A percentile compares a stretch with the other conserved stretches of the same genome.
phyloP scores from a whole-genome alignment of 495 filamentous ascomycete species.

The Aspergillus ostianus region DNA sequence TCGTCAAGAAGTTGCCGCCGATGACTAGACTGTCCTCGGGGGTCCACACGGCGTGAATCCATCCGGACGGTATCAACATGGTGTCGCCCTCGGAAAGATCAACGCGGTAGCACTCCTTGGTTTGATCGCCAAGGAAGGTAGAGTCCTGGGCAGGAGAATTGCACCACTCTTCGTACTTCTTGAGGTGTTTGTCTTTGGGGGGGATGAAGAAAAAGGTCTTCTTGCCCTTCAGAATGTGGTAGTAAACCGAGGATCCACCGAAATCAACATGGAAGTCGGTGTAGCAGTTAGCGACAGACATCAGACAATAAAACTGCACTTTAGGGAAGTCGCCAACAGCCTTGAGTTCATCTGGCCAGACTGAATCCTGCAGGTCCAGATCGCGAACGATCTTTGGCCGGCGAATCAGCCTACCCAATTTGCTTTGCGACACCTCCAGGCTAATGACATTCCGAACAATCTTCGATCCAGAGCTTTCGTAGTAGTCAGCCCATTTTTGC shows the following conservation, averaged over 20 bases:
- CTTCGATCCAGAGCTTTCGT: conserved; percentile 63
- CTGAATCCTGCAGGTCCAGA: conserved; percentile 67
- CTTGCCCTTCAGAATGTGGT: conserved; percentile 72
- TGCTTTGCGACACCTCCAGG: conserved; percentile 69
- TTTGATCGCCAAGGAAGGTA: conserved; percentile 65
- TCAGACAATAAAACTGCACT: conserved; percentile 71
- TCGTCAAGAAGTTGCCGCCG: conserved; percentile 73
- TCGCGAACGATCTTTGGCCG: conserved; percentile 70
- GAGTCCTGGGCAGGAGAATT: conserved; percentile 69
- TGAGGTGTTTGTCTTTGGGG: conserved; percentile 70
- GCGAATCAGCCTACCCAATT: conserved; percentile 61
- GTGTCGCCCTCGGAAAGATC: conserved; percentile 73
- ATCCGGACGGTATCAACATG: conserved; percentile 76
- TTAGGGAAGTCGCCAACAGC: conserved; percentile 58
- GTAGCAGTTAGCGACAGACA: conserved; percentile 78
- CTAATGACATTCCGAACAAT: conserved; percentile 75
- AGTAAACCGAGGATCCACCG: conserved; percentile 75
- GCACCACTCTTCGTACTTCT: conserved; percentile 78
- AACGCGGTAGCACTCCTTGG: conserved; percentile 72
- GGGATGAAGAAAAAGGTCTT: conserved; percentile 81
- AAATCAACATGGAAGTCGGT: conserved; percentile 84
- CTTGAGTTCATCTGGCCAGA: conserved; percentile 65
- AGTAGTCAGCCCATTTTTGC: conserved; percentile 72
- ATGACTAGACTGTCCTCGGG: conserved; percentile 74
- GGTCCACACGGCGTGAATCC: conserved; percentile 82